Evolutionary conservation across 441 rosid species (phyloP).

Genomic region (Croton laevigatus): DNA sequence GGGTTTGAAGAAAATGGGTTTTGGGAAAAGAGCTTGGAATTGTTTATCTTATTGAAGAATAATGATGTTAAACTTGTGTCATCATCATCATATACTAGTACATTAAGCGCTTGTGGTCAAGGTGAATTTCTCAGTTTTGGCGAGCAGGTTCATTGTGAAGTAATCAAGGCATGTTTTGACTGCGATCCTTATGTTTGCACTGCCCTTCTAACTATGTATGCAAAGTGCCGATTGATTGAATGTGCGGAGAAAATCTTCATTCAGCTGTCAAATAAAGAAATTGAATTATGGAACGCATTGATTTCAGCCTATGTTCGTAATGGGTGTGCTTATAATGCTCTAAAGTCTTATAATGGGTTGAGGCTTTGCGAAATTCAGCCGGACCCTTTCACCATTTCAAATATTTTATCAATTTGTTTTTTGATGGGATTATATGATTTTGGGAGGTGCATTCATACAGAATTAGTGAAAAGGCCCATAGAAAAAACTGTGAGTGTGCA

Average conservation of each 20-base stretch:
- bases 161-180: conserved; percentile 56
- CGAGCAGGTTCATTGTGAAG: conserved; percentile 58
- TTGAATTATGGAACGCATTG: conserved; percentile 73
- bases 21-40: conserved; percentile 58
- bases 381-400: conserved; percentile 58
- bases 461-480: conserved; percentile 50
- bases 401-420: conserved; percentile 50
- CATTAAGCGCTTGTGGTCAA: conserved; percentile 50
- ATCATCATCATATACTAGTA: conserved; percentile 43
- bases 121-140: conserved; percentile 45
- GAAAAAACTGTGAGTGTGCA: conserved; percentile 34
- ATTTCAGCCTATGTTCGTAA: conserved; percentile 58
- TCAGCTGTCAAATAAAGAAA: conserved; percentile 35
- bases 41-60: conserved; percentile 48
- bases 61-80: conserved; percentile 49
- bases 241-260: conserved; percentile 50
- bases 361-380: conserved; percentile 33
- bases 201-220: conserved; percentile 67
- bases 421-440: conserved; percentile 36
- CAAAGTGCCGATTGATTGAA: conserved; percentile 48
- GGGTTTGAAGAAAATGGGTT: conserved; percentile 48
- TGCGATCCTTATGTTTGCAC: conserved; percentile 52
- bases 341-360: conserved; percentile 46
- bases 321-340: conserved; percentile 37
- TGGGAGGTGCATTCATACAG: conserved; percentile 63